Conservation (phyloP, 2,329 filamentous ascomycete species). For the Rutstroemia sp. region DNA sequence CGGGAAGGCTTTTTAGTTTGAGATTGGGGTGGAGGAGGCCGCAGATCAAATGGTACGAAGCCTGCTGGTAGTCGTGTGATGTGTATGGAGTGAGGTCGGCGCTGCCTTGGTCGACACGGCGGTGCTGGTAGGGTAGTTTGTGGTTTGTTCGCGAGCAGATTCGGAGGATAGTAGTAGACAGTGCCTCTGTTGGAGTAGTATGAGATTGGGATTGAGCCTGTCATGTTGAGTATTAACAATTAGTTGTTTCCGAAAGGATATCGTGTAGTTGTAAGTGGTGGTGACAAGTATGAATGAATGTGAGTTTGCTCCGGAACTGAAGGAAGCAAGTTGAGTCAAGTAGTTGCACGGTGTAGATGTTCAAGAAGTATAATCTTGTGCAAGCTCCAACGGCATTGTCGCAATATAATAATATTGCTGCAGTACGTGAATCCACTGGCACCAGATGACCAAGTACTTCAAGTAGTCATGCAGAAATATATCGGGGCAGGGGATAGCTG, state of each 20-base stretch:
- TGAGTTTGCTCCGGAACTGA: background rate
- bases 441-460: constrained; percentile 8
- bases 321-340: background rate
- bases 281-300: constrained; percentile 5
- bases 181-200: constrained; percentile 24
- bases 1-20: constrained; percentile 27
- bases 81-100: constrained; percentile 49
- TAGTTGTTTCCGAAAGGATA: background rate
- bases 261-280: background rate
- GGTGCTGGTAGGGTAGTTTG: constrained; percentile 29
- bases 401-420: constrained; percentile 3
- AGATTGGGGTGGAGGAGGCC: constrained; percentile 23
- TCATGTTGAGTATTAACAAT: constrained; percentile 25
- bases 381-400: constrained; percentile 1
- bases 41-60: constrained; percentile 33
- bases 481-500: constrained; percentile 6
- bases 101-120: constrained; percentile 42
- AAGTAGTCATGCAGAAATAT: constrained; percentile 8
- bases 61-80: constrained; percentile 42
- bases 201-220: constrained; percentile 19
- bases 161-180: constrained; percentile 23
- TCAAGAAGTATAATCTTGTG: background rate
- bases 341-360: background rate
- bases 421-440: background rate
- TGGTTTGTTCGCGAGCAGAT: constrained; percentile 10